phyloP scores from a whole-genome alignment of 2,329 filamentous ascomycete species.

The Colletotrichum ledebouriae region DNA sequence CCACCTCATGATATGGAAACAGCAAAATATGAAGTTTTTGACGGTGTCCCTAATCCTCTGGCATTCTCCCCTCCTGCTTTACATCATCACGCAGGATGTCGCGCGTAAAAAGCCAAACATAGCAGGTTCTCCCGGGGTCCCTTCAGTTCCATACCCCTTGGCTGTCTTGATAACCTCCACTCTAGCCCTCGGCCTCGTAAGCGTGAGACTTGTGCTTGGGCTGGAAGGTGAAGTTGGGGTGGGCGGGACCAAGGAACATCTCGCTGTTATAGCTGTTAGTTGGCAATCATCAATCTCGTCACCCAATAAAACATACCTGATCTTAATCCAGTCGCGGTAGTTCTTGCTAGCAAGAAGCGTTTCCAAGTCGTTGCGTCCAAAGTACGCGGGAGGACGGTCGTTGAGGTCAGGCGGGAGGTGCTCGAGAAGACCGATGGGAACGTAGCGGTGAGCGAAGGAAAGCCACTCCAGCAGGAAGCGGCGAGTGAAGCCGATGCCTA shows the following conservation, averaged over 20 bases:
- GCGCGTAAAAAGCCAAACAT: conserved; percentile 5
- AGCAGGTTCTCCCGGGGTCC: neutral
- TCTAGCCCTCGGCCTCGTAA: conserved; percentile 81
- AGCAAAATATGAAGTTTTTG: neutral
- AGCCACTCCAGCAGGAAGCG: conserved; percentile 96
- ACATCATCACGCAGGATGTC: neutral
- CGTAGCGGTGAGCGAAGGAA: conserved; percentile 92
- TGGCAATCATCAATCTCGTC: neutral
- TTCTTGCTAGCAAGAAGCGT: conserved; percentile 91
- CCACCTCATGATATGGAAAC: neutral
- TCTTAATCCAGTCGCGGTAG: conserved; percentile 99
- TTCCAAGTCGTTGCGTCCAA: conserved; percentile 90
- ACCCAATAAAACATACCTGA: conserved; percentile 75
- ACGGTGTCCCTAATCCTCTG: neutral
- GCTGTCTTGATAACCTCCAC: neutral
- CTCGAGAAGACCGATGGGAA: conserved; percentile 90
- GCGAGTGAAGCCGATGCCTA: conserved; percentile 90
- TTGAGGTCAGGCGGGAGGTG: conserved; percentile 89
- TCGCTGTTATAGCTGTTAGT: conserved; percentile 70
- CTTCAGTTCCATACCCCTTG: neutral
- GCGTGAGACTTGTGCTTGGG: conserved; percentile 98
- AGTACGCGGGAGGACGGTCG: conserved; percentile 87
- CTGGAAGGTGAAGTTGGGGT: conserved; percentile 91
- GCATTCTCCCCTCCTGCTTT: neutral
- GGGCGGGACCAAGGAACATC: conserved; percentile 95